Base-by-base conservation (phyloP, 768 basidiomycete genomes). In the Macrocybe gigantea region DNA sequence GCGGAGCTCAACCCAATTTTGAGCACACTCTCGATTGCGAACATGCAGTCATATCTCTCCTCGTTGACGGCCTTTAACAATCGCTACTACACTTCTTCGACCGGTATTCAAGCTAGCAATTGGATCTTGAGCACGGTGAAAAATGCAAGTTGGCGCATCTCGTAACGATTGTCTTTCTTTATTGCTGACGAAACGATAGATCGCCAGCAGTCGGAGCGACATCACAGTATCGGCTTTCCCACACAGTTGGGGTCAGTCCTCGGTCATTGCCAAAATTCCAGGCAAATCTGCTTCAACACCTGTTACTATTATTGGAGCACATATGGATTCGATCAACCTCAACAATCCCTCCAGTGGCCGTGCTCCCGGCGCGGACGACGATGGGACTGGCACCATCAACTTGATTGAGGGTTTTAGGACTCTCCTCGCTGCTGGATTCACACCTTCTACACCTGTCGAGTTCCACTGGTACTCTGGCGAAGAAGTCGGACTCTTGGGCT, bases 291-390 rank as follows among this genome's bases (percentile, higher is more conserved):
- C 63, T n/a, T 50, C 59, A 30, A 53, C 55, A n/a, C 62, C 66
- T 4, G 56, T 64, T 41, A 64, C 65, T 34, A 67, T 74, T 45
- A 50, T 74, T 36, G 72, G 67, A 13, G 66, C 69, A 7, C 72
- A 73, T 49, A 66, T 74, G 55, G 72, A 74, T 48, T 72, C 67
- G 5, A 68, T 69, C 53, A 73, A 73, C 52, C 60, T 61, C 35
- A 59, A 57, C 53, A 68, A 52, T 37, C 70, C 71, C 0, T 64
- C 66, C 2, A 61, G 56, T 34, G 70, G 71, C 36, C 67, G 68
- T 22, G 73, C 73, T 9, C 76, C 75, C 30, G 76, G 77, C 42
- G 72, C 71, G 0, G 75, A 77, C 44, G 77, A 77, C 51, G 73
- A 75, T 44, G 77, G 75, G 11, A 70, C 68, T 6, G 75, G 75